These are phyloP conservation scores for Sisymbrium irio DNA, from an alignment of 345 rosid species.

Conservation along the genomic window DNA sequence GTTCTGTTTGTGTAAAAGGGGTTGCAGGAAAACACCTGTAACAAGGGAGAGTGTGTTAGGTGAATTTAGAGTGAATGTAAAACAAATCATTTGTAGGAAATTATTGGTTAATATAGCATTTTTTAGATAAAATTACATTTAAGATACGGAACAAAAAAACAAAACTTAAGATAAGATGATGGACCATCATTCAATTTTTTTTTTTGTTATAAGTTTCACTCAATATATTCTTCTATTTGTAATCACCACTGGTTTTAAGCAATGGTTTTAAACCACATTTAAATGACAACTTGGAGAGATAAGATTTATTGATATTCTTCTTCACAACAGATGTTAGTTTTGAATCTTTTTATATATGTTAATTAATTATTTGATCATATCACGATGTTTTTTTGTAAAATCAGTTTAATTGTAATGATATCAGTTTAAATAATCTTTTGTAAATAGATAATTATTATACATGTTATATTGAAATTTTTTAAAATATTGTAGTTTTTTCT, in stretches of 20 bases:
- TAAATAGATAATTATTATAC: no score
- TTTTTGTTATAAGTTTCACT: conserved; percentile 3
- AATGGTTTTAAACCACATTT: neutral
- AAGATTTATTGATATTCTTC: neutral
- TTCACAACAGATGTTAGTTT: neutral
- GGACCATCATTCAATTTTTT: conserved; percentile 15
- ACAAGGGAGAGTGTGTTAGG: neutral
- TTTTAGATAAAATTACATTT: neutral
- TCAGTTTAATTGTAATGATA: neutral
- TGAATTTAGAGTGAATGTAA: neutral
- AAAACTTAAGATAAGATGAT: neutral
- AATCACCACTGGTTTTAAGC: conserved; percentile 3
- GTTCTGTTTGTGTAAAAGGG: neutral
- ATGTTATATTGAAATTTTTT: no score
- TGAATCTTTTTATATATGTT: neutral
- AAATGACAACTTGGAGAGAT: neutral
- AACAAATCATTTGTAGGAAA: neutral
- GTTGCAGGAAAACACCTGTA: neutral
- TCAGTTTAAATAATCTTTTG: neutral
- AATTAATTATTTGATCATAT: neutral
- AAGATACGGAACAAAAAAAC: neutral
- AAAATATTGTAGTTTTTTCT: no score
- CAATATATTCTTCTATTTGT: neutral
- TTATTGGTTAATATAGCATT: neutral
- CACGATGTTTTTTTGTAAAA: no score